Conservation (phyloP, 108 stramenopile genomes). For the Licmophora abbreviata region DNA sequence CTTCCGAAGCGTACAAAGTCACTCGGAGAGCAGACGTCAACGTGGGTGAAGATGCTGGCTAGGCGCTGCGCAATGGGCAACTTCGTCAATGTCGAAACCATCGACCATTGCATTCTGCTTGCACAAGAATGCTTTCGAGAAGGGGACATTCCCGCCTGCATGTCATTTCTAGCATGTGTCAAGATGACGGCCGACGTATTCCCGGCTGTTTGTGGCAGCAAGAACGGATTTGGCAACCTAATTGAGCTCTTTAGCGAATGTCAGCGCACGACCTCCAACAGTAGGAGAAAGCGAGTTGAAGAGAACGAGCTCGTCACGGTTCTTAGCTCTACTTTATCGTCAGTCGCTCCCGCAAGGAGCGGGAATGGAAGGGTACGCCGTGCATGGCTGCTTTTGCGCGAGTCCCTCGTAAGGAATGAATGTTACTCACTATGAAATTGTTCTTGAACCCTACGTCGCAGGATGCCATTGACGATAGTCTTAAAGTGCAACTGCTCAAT, state of each 20-base stretch:
- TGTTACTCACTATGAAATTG: too few relatives aligned
- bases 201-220: constrained; percentile 35
- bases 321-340: constrained; percentile 60
- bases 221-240: constrained; percentile 46
- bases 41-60: constrained; percentile 54
- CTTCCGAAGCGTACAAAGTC: constrained; percentile 67
- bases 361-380: too few relatives aligned
- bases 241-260: constrained; percentile 49
- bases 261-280: constrained; percentile 9
- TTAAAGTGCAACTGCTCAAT: constrained; percentile 37
- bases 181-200: constrained; percentile 39
- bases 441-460: too few relatives aligned
- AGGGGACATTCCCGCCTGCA: constrained; percentile 41
- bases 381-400: too few relatives aligned
- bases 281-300: constrained; percentile 32
- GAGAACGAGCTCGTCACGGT: constrained; percentile 42
- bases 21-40: constrained; percentile 35
- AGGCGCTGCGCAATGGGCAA: constrained; percentile 70
- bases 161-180: constrained; percentile 44
- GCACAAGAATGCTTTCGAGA: constrained; percentile 62
- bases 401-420: too few relatives aligned
- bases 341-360: constrained; percentile 34
- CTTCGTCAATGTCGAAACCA: constrained; percentile 51
- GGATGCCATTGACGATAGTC: constrained; percentile 17
- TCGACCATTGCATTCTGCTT: constrained; percentile 63